These are phyloP conservation scores for Eucalyptus microcorys DNA, from an alignment of 345 rosid species.

Conservation along the genomic window DNA sequence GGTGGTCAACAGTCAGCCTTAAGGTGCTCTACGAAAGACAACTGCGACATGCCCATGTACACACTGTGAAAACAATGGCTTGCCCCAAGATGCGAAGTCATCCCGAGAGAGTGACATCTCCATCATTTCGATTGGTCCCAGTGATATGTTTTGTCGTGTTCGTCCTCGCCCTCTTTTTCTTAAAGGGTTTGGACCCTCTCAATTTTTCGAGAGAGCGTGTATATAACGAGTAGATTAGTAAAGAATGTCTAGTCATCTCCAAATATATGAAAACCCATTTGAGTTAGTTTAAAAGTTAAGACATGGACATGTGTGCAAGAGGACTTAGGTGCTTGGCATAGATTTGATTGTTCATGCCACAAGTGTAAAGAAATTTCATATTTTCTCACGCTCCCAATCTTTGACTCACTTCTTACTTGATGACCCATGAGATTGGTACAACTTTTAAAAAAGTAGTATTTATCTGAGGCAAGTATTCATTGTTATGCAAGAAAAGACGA, in stretches of 20 bases:
- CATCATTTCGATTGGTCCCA: background rate
- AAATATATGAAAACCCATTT: background rate
- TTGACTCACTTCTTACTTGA: background rate
- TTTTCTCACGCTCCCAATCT: accelerated
- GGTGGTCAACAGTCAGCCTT: background rate
- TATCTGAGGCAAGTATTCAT: background rate
- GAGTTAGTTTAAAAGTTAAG: background rate
- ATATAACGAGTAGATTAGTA: background rate
- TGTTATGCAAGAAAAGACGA: background rate
- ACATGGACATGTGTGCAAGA: accelerated
- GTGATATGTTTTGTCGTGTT: background rate
- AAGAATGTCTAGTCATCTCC: background rate
- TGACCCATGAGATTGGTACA: background rate
- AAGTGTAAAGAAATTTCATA: background rate
- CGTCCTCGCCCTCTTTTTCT: background rate
- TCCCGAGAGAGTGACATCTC: background rate
- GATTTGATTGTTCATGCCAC: background rate
- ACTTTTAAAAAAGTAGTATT: background rate
- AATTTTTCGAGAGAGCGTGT: accelerated
- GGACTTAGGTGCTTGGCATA: background rate
- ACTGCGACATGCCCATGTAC: background rate
- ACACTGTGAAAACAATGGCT: background rate
- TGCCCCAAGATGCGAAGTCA: background rate
- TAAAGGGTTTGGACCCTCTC: background rate
- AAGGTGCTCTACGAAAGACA: background rate